Conservation (phyloP, 2,329 filamentous ascomycete species). For the Shiraia sp. region DNA sequence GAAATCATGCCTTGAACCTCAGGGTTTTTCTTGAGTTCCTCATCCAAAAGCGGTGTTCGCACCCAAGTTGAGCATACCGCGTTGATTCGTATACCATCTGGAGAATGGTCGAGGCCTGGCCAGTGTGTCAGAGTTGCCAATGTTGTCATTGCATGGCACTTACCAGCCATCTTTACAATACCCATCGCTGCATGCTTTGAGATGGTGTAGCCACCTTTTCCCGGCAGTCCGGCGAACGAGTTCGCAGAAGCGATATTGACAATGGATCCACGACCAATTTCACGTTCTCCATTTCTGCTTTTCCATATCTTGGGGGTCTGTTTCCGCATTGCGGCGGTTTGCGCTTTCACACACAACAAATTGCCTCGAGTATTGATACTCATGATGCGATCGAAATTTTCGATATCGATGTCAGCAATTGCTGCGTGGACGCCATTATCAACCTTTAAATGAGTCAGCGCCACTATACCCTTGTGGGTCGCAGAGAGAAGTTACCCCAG, state of each 20-base stretch:
- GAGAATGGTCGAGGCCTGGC: constrained; percentile 21
- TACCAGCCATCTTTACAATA: constrained; percentile 29
- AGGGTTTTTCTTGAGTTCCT: constrained; percentile 7
- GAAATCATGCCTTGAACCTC: constrained; percentile 7
- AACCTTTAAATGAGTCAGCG: constrained; percentile 3
- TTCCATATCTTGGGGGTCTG: constrained; percentile 36
- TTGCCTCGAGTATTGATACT: constrained; percentile 11
- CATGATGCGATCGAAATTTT: constrained; percentile 12
- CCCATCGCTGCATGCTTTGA: constrained; percentile 39
- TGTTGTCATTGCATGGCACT: neutral
- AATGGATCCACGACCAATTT: constrained; percentile 17
- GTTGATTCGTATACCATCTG: constrained; percentile 12
- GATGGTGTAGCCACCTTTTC: constrained; percentile 21
- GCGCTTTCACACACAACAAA: constrained; percentile 37
- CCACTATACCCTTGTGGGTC: neutral
- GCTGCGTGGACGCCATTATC: constrained; percentile 8
- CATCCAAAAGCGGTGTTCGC: constrained; percentile 12
- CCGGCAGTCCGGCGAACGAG: constrained; percentile 15
- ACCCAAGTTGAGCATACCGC: constrained; percentile 15
- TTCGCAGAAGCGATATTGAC: constrained; percentile 20
- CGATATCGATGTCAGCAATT: constrained; percentile 12
- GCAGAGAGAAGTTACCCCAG: constrained; percentile 46
- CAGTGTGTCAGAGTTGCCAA: neutral
- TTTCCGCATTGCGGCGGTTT: constrained; percentile 52
- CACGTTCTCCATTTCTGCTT: constrained; percentile 5